phyloP scores from a whole-genome alignment of 2,329 filamentous ascomycete genomes.

The Venturia aucupariae region DNA sequence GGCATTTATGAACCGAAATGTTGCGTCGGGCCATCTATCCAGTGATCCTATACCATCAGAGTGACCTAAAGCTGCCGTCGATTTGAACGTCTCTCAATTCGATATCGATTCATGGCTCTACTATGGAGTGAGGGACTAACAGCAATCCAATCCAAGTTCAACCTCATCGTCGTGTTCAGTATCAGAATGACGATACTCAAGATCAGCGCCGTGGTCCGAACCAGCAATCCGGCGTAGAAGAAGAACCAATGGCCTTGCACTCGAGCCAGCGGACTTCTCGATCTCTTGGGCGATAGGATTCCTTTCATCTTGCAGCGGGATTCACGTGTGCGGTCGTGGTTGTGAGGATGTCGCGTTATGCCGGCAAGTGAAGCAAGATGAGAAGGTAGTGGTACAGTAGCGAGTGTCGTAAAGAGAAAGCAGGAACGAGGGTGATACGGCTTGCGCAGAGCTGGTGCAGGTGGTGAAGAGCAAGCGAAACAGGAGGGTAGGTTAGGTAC shows the following conservation, averaged over 20 bases:
- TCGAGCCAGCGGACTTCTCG: neutral
- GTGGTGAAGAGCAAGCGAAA: neutral
- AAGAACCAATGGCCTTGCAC: constrained; percentile 1
- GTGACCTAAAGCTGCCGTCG: too few relatives aligned
- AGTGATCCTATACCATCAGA: too few relatives aligned
- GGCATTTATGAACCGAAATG: too few relatives aligned
- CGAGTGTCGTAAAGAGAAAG: neutral
- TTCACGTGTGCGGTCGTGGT: neutral
- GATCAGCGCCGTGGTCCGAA: neutral
- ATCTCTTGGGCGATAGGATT: neutral
- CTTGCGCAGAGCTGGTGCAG: neutral
- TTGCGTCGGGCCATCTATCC: too few relatives aligned
- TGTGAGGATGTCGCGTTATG: neutral
- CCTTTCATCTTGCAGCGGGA: neutral
- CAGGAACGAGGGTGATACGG: neutral
- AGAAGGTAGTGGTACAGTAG: neutral
- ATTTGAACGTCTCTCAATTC: too few relatives aligned
- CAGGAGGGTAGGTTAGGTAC: too few relatives aligned
- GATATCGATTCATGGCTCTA: neutral
- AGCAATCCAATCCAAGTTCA: constrained; percentile 2
- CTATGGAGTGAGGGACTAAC: neutral
- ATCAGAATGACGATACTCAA: constrained; percentile 6
- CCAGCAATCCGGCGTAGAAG: neutral
- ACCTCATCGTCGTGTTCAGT: constrained; percentile 4
- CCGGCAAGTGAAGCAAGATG: neutral